Evolutionary conservation across 148 eudicot genomes (phyloP).

Genomic region (Rhododendron williamsianum): DNA sequence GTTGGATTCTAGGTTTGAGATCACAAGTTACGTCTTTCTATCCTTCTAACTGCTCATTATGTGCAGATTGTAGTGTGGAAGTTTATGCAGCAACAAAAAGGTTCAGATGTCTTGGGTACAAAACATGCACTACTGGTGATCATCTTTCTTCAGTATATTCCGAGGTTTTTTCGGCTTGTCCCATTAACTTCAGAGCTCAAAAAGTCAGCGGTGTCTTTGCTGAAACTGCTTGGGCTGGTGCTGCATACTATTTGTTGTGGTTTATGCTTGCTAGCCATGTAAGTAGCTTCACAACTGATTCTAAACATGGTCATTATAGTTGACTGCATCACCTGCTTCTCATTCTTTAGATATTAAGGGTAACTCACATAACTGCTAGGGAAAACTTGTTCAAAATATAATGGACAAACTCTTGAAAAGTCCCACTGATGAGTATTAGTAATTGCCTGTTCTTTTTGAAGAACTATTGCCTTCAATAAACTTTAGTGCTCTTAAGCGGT

Average conservation of each 20-base stretch:
- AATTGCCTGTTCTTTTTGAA: neutral
- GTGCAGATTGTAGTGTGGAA: constrained; percentile 61
- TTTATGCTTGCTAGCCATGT: constrained; percentile 74
- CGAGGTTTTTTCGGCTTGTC: constrained; percentile 46
- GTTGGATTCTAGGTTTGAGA: neutral
- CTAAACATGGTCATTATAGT: neutral
- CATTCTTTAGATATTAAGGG: neutral
- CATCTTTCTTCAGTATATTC: constrained; percentile 52
- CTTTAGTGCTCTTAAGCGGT: neutral
- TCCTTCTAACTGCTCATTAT: constrained; percentile 1
- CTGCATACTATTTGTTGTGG: constrained; percentile 65
- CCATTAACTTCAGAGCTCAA: constrained; percentile 61
- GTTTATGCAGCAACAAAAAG: constrained; percentile 31
- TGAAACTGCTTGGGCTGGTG: constrained; percentile 81
- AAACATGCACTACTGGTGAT: constrained; percentile 40
- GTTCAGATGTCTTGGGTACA: constrained; percentile 44
- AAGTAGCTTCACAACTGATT: constrained; percentile 17
- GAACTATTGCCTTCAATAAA: neutral
- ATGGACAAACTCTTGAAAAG: neutral
- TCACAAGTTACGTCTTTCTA: neutral
- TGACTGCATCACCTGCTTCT: neutral
- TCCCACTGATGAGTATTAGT: neutral
- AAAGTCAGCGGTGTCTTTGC: constrained; percentile 58
- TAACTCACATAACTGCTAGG: neutral
- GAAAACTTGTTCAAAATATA: neutral